Conservation (phyloP, 179 eudicot genomes). For the Patellifolia procumbens region DNA sequence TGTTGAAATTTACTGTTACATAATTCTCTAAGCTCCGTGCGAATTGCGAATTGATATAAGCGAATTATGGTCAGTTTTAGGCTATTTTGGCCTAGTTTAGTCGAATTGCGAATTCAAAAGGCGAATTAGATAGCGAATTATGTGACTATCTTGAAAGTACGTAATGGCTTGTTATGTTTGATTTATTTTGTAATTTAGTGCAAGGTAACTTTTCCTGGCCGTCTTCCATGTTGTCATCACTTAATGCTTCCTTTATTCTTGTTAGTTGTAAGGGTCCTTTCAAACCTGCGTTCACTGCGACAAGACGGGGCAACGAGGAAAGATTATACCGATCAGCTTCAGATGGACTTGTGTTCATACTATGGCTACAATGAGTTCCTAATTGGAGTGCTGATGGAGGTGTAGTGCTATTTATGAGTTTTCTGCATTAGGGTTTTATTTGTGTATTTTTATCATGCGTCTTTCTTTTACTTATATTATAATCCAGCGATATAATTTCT, state of each 20-base stretch:
- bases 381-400: conserved; percentile 75
- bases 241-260: not conserved
- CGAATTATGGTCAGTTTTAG: too few relatives aligned
- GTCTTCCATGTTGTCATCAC: not conserved
- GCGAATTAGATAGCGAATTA: too few relatives aligned
- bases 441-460: not conserved
- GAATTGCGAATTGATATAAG: too few relatives aligned
- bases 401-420: conserved; percentile 21
- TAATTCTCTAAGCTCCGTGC: too few relatives aligned
- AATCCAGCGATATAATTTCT: not conserved
- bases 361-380: conserved; percentile 93
- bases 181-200: too few relatives aligned
- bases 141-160: too few relatives aligned
- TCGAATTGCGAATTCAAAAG: too few relatives aligned
- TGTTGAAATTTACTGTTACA: not conserved
- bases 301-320: conserved; percentile 67
- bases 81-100: too few relatives aligned
- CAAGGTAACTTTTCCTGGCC: not conserved
- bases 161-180: too few relatives aligned
- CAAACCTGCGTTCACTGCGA: conserved; percentile 68
- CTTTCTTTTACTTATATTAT: not conserved
- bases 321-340: conserved; percentile 74
- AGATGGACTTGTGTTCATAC: conserved; percentile 66
- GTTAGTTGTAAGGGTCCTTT: conserved; percentile 71
- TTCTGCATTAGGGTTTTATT: not conserved